A percentile compares a stretch with the other conserved stretches of the same genome.
Evolutionary conservation across 2,329 filamentous ascomycete genomes (phyloP).

Genomic region (Trichoderma guizhouense): DNA sequence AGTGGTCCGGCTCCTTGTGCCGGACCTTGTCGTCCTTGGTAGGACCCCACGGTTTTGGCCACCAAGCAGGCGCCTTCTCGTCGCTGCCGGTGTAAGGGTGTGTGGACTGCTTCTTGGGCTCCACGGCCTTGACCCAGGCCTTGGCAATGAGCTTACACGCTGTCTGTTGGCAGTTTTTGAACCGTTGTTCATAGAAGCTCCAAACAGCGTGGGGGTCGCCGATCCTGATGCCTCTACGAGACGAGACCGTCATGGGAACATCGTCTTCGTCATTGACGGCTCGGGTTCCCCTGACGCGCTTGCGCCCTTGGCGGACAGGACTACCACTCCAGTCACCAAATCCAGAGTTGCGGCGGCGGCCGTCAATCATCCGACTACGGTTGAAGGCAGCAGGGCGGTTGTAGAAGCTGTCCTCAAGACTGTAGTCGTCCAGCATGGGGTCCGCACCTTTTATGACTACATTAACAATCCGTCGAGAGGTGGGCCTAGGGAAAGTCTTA

Average conservation of each 20-base stretch:
- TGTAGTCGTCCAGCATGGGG: slow-evolving; percentile 35
- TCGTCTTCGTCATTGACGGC: slow-evolving; percentile 41
- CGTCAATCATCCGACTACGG: slow-evolving; percentile 29
- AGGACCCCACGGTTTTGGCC: slow-evolving; percentile 56
- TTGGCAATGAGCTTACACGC: slow-evolving; percentile 71
- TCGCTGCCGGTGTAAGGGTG: slow-evolving; percentile 68
- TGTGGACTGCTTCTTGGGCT: slow-evolving; percentile 73
- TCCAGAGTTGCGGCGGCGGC: slow-evolving; percentile 31
- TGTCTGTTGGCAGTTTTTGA: slow-evolving; percentile 66
- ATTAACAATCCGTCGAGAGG: background rate
- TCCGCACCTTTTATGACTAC: slow-evolving; percentile 28
- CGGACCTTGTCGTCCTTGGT: slow-evolving; percentile 54
- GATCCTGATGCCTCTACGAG: slow-evolving; percentile 48
- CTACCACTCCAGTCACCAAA: slow-evolving; percentile 33
- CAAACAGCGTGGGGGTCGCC: slow-evolving; percentile 53
- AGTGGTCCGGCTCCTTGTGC: slow-evolving; percentile 72
- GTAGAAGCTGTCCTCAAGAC: slow-evolving; percentile 26
- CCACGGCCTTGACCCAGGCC: slow-evolving; percentile 71
- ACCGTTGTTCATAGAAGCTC: slow-evolving; percentile 58
- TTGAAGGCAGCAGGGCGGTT: slow-evolving; percentile 27
- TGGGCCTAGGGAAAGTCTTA: slow-evolving; percentile 25
- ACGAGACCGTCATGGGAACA: slow-evolving; percentile 36
- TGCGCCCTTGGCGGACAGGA: slow-evolving; percentile 30
- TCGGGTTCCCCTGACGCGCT: slow-evolving; percentile 36
- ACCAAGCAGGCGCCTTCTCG: slow-evolving; percentile 63